A percentile compares a stretch with the other conserved stretches of the same genome.
phyloP scores from a whole-genome alignment of 352 stramenopile genomes.

The Globisporangium sylvaticum region DNA sequence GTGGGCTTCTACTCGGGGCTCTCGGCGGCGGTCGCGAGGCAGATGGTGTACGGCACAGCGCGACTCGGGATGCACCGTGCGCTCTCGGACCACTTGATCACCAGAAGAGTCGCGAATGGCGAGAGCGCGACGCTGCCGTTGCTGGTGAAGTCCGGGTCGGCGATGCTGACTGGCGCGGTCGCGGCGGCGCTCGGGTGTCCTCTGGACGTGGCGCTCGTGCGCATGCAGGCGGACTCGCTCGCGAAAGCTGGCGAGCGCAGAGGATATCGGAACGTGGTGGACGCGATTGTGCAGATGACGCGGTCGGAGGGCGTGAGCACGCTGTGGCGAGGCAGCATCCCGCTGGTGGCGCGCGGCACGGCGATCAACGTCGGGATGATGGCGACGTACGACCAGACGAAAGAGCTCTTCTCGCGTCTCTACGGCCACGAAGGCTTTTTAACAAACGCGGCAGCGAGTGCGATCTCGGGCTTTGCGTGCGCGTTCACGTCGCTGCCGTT shows the following conservation, averaged over 20 bases:
- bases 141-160: slow-evolving; percentile 61
- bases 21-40: slow-evolving; percentile 71
- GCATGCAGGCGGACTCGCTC: slow-evolving; percentile 96
- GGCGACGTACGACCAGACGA: slow-evolving; percentile 98
- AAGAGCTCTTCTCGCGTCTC: slow-evolving; percentile 77
- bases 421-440: slow-evolving; percentile 54
- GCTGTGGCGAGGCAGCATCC: slow-evolving; percentile 88
- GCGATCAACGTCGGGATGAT: slow-evolving; percentile 99
- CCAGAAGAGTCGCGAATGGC: slow-evolving; percentile 53
- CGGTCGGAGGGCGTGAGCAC: slow-evolving; percentile 83
- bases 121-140: slow-evolving; percentile 64
- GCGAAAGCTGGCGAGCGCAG: slow-evolving; percentile 85
- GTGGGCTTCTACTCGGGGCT: slow-evolving; percentile 77
- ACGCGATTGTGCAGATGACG: slow-evolving; percentile 90
- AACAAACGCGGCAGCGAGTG: slow-evolving; percentile 91
- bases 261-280: slow-evolving; percentile 98
- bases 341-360: slow-evolving; percentile 94
- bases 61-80: slow-evolving; percentile 81
- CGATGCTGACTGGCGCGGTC: slow-evolving; percentile 74
- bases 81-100: slow-evolving; percentile 70
- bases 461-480: slow-evolving; percentile 96
- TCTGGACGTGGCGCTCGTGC: slow-evolving; percentile 98
- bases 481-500: slow-evolving; percentile 98
- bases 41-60: slow-evolving; percentile 84
- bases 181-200: slow-evolving; percentile 96